A percentile compares a stretch with the other conserved stretches of the same genome.
These are phyloP conservation scores for Apiospora pterosperma DNA, from an alignment of 2,329 filamentous ascomycete species.

Conservation along the genomic window DNA sequence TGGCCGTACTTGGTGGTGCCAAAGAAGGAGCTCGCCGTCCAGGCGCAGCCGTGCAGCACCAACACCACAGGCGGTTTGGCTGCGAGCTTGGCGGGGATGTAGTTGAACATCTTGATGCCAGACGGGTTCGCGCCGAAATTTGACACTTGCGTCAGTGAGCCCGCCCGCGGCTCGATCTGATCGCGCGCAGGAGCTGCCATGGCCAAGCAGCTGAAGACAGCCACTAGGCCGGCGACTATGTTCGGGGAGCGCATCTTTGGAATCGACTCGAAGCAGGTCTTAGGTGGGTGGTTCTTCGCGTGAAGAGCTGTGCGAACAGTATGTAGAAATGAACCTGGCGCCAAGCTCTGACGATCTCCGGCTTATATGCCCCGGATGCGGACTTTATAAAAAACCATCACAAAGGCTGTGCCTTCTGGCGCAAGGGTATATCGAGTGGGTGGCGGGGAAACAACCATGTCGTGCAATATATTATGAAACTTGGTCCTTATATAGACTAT, in stretches of 20 bases:
- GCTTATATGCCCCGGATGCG: neutral
- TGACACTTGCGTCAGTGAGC: conserved; percentile 22
- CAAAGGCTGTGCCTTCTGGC: neutral
- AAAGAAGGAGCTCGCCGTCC: conserved; percentile 47
- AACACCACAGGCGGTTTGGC: conserved; percentile 46
- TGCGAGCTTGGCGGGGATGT: conserved; percentile 32
- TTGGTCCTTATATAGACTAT: neutral
- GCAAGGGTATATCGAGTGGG: neutral
- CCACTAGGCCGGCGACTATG: neutral
- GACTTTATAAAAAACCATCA: neutral
- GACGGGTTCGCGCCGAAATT: conserved; percentile 33
- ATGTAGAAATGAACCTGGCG: neutral
- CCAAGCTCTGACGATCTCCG: neutral
- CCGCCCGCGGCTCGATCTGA: conserved; percentile 5
- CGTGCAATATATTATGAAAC: neutral
- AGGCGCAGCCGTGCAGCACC: conserved; percentile 52
- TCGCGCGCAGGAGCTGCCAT: neutral
- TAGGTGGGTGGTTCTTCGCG: neutral
- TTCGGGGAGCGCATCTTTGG: neutral
- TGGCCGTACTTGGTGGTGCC: conserved; percentile 43
- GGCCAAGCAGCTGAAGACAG: neutral
- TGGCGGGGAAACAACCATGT: neutral
- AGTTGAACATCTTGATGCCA: conserved; percentile 42
- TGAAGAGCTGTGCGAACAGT: too few species aligned
- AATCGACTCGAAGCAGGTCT: neutral